These are phyloP conservation scores for Pseudogymnoascus verrucosus DNA, from an alignment of 2,329 filamentous ascomycete species.

Conservation along the genomic window DNA sequence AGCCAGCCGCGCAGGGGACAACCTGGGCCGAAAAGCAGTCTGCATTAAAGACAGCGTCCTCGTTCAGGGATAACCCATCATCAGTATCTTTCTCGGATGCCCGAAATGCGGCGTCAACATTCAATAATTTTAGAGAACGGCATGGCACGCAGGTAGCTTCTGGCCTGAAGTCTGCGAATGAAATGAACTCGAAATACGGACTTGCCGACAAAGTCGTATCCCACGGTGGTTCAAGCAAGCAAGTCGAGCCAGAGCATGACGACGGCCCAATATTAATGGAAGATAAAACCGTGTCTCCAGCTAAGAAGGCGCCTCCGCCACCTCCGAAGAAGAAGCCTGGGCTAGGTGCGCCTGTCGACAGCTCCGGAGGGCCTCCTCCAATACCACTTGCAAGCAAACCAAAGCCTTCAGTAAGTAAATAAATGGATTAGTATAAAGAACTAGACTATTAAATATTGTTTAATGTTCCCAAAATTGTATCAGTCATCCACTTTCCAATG, in stretches of 20 bases:
- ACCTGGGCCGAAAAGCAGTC: slow-evolving; percentile 48
- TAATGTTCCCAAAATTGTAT: not conserved
- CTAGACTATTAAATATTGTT: not conserved
- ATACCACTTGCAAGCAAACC: slow-evolving; percentile 25
- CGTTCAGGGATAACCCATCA: slow-evolving; percentile 43
- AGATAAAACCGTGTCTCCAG: slow-evolving; percentile 15
- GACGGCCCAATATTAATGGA: slow-evolving; percentile 12
- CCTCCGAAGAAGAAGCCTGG: slow-evolving; percentile 25
- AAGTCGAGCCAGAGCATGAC: slow-evolving; percentile 8
- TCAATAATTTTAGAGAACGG: slow-evolving; percentile 50
- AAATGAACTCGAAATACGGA: slow-evolving; percentile 27
- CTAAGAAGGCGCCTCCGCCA: slow-evolving; percentile 30
- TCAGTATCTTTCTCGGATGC: slow-evolving; percentile 44
- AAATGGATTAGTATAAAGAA: not conserved
- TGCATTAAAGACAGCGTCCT: slow-evolving; percentile 42
- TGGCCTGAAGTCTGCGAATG: slow-evolving; percentile 37
- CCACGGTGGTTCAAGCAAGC: slow-evolving; percentile 14
- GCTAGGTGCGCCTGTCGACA: slow-evolving; percentile 20
- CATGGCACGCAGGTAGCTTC: slow-evolving; percentile 51
- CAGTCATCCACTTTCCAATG: not conserved
- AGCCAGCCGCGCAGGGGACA: slow-evolving; percentile 34
- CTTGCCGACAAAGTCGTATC: slow-evolving; percentile 24
- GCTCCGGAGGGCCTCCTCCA: slow-evolving; percentile 18
- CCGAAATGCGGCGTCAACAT: slow-evolving; percentile 41
- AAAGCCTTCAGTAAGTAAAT: slow-evolving; percentile 26